A percentile compares a stretch with the other conserved stretches of the same genome.
Conservation (phyloP, 2,329 filamentous ascomycete species). For the Endoconidiophora laricicola region DNA sequence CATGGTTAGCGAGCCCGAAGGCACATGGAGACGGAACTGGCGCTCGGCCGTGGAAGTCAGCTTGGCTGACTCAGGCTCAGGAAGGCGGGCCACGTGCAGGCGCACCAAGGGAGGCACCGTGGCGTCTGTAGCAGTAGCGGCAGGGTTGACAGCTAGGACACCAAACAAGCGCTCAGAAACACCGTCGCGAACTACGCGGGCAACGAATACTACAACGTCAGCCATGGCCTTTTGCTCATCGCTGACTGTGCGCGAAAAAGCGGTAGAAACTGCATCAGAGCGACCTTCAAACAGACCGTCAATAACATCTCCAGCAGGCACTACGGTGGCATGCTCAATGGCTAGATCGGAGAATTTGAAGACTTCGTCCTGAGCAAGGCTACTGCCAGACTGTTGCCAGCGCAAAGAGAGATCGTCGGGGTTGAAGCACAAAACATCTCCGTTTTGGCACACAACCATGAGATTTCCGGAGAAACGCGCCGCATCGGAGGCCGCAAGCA, state of each 20-base stretch:
- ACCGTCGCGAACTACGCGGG: slow-evolving; percentile 14
- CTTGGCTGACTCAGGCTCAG: slow-evolving; percentile 15
- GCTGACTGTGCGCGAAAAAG: slow-evolving; percentile 9
- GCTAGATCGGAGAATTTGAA: slow-evolving; percentile 21
- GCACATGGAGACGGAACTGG: slow-evolving; percentile 41
- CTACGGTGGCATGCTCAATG: slow-evolving; percentile 33
- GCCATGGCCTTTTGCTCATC: slow-evolving; percentile 20
- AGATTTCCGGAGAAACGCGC: slow-evolving; percentile 19
- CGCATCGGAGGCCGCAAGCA: neutral
- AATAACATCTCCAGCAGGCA: slow-evolving; percentile 30
- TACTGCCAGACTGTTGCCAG: slow-evolving; percentile 30
- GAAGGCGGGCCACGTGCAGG: slow-evolving; percentile 25
- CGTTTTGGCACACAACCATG: slow-evolving; percentile 41
- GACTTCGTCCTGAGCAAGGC: slow-evolving; percentile 26
- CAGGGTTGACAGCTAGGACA: slow-evolving; percentile 19
- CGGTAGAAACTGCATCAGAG: slow-evolving; percentile 22
- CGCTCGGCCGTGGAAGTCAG: slow-evolving; percentile 1
- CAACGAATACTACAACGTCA: slow-evolving; percentile 34
- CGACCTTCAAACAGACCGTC: slow-evolving; percentile 39
- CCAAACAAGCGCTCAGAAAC: slow-evolving; percentile 19
- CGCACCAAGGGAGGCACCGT: slow-evolving; percentile 18
- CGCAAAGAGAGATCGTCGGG: slow-evolving; percentile 28
- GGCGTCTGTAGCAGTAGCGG: slow-evolving; percentile 14
- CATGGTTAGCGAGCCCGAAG: slow-evolving; percentile 46
- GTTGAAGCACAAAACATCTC: slow-evolving; percentile 43